These are phyloP conservation scores for Mycena indigotica DNA, from an alignment of 768 basidiomycete genomes.

Conservation along the genomic window DNA sequence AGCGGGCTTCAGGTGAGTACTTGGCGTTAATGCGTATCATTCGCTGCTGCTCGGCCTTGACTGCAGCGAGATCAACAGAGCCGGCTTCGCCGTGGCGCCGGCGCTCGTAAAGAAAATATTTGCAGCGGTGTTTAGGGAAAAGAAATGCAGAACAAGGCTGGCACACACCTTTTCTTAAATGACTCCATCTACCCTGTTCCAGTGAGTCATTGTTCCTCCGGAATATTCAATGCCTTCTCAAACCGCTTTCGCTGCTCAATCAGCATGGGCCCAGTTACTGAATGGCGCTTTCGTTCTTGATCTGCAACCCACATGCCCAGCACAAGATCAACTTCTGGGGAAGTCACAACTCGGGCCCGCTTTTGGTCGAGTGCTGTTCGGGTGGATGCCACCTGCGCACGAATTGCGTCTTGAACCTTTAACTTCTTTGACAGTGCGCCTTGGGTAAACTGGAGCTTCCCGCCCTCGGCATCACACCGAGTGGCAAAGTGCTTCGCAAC, in stretches of 20 bases:
- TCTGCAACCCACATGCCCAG: slow-evolving; percentile 35
- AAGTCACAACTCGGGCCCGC: slow-evolving; percentile 31
- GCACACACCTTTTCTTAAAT: no score
- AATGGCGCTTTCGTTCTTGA: slow-evolving; percentile 29
- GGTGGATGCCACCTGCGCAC: slow-evolving; percentile 11
- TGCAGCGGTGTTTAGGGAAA: no score
- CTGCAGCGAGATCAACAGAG: slow-evolving; percentile 26
- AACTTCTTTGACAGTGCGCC: slow-evolving; percentile 28
- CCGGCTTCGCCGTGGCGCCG: slow-evolving; percentile 33
- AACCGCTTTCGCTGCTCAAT: slow-evolving; percentile 26
- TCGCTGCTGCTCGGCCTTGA: slow-evolving; percentile 22
- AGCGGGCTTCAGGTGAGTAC: slow-evolving; percentile 27
- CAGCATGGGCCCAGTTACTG: slow-evolving; percentile 31
- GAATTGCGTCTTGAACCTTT: slow-evolving; percentile 7
- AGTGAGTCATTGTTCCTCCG: slow-evolving; percentile 25
- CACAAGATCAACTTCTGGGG: slow-evolving; percentile 37
- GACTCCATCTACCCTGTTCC: slow-evolving; percentile 27
- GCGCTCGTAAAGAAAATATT: slow-evolving; percentile 25
- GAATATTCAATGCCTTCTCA: slow-evolving; percentile 31
- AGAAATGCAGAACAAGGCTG: no score
- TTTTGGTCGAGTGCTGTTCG: slow-evolving; percentile 34
- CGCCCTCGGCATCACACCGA: slow-evolving; percentile 5
- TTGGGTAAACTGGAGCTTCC: slow-evolving; percentile 29
- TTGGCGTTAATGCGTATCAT: slow-evolving; percentile 20
- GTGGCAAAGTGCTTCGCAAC: not conserved